phyloP scores from a whole-genome alignment of 2,329 filamentous ascomycete genomes.

The Seiridium unicorne region DNA sequence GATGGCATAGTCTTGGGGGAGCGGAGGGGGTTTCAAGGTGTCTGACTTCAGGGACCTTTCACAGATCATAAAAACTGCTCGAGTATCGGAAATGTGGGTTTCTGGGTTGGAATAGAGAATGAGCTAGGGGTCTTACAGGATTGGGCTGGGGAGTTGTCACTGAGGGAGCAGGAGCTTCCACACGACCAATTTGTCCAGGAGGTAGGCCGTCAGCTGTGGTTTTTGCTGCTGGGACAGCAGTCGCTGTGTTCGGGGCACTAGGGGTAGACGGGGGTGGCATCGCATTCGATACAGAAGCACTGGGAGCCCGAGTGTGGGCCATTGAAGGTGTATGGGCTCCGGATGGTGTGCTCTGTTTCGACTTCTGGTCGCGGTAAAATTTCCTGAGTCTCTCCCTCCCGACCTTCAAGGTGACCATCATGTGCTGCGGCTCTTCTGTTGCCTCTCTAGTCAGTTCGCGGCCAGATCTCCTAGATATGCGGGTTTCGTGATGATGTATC shows the following conservation, averaged over 20 bases:
- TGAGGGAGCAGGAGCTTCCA: conserved; percentile 64
- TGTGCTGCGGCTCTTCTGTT: conserved; percentile 68
- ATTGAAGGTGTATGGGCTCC: conserved; percentile 42
- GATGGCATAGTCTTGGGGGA: too few relatives aligned
- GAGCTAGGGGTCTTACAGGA: conserved; percentile 53
- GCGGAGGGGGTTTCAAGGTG: background rate
- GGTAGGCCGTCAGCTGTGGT: conserved; percentile 31
- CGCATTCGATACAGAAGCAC: conserved; percentile 29
- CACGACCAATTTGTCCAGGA: conserved; percentile 60
- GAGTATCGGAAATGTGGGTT: conserved; percentile 26
- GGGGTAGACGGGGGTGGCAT: conserved; percentile 33
- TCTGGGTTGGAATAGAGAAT: conserved; percentile 12
- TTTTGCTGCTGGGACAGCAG: conserved; percentile 16
- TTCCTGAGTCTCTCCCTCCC: conserved; percentile 69
- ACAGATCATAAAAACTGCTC: conserved; percentile 30
- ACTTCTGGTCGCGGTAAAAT: conserved; percentile 53
- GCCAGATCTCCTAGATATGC: conserved; percentile 60
- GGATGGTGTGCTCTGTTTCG: conserved; percentile 38
- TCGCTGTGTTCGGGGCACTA: conserved; percentile 18
- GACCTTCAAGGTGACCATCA: conserved; percentile 76
- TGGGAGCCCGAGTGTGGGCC: conserved; percentile 48
- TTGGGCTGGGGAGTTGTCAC: conserved; percentile 53
- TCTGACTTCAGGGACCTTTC: conserved; percentile 1
- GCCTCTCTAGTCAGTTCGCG: conserved; percentile 71
- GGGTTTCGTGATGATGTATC: conserved; percentile 69